Evolutionary conservation across 2,329 filamentous ascomycete genomes (phyloP), one percentile per base, ranked within the genome.

Genomic region (Venturiaceae sp.): DNA sequence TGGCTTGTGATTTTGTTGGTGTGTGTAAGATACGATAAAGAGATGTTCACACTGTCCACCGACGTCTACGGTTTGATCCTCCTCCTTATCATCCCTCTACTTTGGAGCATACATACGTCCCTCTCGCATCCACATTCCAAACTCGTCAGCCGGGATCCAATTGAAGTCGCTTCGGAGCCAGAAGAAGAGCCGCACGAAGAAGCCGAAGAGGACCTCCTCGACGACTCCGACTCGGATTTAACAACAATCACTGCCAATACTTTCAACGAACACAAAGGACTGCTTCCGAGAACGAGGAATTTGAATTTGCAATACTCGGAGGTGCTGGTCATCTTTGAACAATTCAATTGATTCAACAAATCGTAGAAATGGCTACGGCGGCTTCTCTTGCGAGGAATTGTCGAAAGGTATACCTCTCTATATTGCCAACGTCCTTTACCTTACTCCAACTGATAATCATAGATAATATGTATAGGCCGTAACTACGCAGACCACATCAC

Each of bases 401-500:
- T 69, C 70, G 74, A 46, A 78, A 78, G 73, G 76, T 78, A 66
- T 14, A 65, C 66, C 28, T 57, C 23, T 39, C 21, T 13, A 39
- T 34, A 8, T 9, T 21, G 23, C 11, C 21, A 11, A 11, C 44
- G 9, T 36, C 4, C 21, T 44, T 21, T 32, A 14, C 32, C 21
- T 19, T 30, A 19, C 28, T 13, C 26, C 14, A 46, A 19, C 54
- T 44, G 26, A 39, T 16, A 30, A 39, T 11, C 16, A n/a, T 21
- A 96, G 79, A 83, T 95, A 58, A 87, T 96, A 71, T 96, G 92
- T 75, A 95, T 97, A 69, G 90, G 91, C 66, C 84, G 94, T 67
- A 95, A 99, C 79, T 99, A 96, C 80, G 92, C 92, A 88, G 94
- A 96, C 73, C 94, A 99, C 75, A 87, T 97, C 69, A 83, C 87